Conservation (phyloP, 768 basidiomycete genomes). For the Collybia mongolica region DNA sequence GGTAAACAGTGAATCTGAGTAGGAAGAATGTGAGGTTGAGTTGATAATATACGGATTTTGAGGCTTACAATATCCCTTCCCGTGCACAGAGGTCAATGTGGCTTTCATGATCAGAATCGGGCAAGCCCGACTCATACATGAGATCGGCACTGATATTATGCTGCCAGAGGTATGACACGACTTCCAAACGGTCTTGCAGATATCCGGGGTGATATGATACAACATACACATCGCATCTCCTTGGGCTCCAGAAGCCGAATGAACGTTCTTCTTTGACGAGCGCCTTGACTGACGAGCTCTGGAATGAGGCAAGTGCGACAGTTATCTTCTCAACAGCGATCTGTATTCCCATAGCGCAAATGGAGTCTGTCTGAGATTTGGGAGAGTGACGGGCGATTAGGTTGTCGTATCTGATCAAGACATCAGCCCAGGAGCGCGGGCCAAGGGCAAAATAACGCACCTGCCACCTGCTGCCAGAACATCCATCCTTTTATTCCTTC, state of each 20-base stretch:
- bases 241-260: slow-evolving; percentile 89
- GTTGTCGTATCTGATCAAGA: slow-evolving; percentile 60
- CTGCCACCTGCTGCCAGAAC: slow-evolving; percentile 82
- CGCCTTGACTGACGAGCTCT: slow-evolving; percentile 64
- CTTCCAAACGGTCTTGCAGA: slow-evolving; percentile 75
- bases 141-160: slow-evolving; percentile 83
- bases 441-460: slow-evolving; percentile 32
- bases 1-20: slow-evolving; percentile 40
- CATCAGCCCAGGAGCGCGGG: slow-evolving; percentile 1
- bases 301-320: slow-evolving; percentile 63
- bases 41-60: background rate
- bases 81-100: slow-evolving; percentile 65
- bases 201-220: slow-evolving; percentile 76
- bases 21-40: background rate
- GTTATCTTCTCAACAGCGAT: slow-evolving; percentile 81
- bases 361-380: slow-evolving; percentile 49
- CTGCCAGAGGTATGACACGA: slow-evolving; percentile 76
- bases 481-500: slow-evolving; percentile 63
- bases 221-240: slow-evolving; percentile 84
- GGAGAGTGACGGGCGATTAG: slow-evolving; percentile 62
- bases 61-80: slow-evolving; percentile 81
- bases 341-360: slow-evolving; percentile 73
- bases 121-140: slow-evolving; percentile 79
- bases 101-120: slow-evolving; percentile 61
- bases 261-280: slow-evolving; percentile 78